Evolutionary conservation across 2,329 filamentous ascomycete species (phyloP).

Genomic region (Pseudogymnoascus sp.): DNA sequence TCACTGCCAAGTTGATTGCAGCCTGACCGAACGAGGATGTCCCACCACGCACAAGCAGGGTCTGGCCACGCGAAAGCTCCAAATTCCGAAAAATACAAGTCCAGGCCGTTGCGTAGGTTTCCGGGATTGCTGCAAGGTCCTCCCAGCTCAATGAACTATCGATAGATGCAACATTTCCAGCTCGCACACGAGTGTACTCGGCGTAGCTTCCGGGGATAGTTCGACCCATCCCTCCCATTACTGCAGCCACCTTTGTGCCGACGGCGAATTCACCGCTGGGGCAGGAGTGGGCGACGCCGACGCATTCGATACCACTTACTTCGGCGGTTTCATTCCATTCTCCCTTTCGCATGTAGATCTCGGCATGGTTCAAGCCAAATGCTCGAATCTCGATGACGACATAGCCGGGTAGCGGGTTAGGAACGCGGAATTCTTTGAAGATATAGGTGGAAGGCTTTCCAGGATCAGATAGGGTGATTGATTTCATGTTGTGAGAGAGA

Average conservation of each 20-base stretch:
- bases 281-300: conserved; percentile 15
- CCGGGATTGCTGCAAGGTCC: conserved; percentile 18
- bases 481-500: conserved; percentile 23
- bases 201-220: conserved; percentile 19
- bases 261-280: conserved; percentile 13
- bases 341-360: conserved; percentile 13
- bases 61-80: conserved; percentile 16
- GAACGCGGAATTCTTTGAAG: conserved; percentile 32
- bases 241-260: conserved; percentile 16
- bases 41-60: conserved; percentile 30
- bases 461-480: conserved; percentile 26
- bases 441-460: conserved; percentile 10
- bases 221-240: conserved; percentile 21
- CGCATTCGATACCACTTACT: conserved; percentile 24
- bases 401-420: conserved; percentile 29
- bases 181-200: conserved; percentile 18
- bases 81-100: conserved; percentile 17
- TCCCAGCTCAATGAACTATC: conserved; percentile 17
- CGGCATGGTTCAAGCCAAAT: conserved; percentile 31
- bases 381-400: conserved; percentile 35
- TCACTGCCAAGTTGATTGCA: conserved; percentile 31
- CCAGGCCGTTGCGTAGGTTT: conserved; percentile 20
- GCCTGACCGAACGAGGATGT: conserved; percentile 35
- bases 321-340: conserved; percentile 11
- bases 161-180: conserved; percentile 14